These are phyloP conservation scores for Aphanomyces astaci DNA, from an alignment of 352 stramenopile genomes.

Conservation along the genomic window DNA sequence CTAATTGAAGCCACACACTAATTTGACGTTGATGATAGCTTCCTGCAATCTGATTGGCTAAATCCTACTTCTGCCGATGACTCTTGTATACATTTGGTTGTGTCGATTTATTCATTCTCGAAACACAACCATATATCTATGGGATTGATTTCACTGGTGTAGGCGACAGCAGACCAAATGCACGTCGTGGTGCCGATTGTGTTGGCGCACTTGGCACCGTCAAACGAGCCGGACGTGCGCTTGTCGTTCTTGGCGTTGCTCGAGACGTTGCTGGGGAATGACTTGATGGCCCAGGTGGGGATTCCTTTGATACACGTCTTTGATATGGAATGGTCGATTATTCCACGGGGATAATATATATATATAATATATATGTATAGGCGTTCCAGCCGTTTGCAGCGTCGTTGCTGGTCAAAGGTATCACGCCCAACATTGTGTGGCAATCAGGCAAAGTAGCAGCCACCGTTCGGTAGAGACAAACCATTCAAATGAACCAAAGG, in stretches of 20 bases:
- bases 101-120: too few species aligned
- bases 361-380: conserved; percentile 26
- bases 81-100: too few species aligned
- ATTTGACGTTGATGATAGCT: too few species aligned
- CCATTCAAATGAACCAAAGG: too few species aligned
- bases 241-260: conserved; percentile 76
- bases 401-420: conserved; percentile 55
- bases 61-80: too few species aligned
- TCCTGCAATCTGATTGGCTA: too few species aligned
- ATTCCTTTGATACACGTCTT: too few species aligned
- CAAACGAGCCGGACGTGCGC: conserved; percentile 63
- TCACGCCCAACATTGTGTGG: conserved; percentile 88
- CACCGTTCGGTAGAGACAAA: conserved; percentile 69
- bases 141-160: neutral
- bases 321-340: too few species aligned
- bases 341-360: too few species aligned
- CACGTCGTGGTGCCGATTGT: conserved; percentile 49
- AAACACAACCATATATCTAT: too few species aligned
- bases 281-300: conserved; percentile 47
- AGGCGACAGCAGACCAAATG: conserved; percentile 60
- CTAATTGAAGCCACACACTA: too few species aligned
- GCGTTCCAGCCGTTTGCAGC: conserved; percentile 55
- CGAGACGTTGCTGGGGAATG: conserved; percentile 66
- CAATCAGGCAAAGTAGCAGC: conserved; percentile 74
- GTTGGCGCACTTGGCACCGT: conserved; percentile 52